A percentile compares a stretch with the other conserved stretches of the same genome.
Conservation (phyloP, 2,329 filamentous ascomycete species). For the Aspergillus amoenus region DNA sequence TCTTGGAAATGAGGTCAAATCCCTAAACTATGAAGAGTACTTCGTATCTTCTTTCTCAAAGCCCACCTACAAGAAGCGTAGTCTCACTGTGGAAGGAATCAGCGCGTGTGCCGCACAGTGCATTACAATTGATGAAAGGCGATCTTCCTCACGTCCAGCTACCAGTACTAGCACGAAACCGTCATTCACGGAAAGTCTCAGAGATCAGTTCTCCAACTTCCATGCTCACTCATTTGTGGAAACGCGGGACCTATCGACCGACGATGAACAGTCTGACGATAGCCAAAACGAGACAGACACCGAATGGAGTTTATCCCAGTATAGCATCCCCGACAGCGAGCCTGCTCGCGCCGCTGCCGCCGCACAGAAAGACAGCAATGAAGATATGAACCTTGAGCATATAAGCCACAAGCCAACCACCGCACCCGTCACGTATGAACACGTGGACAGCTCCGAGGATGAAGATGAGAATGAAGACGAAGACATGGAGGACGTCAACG, state of each 20-base stretch:
- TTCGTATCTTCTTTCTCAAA: conserved; percentile 34
- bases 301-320: background rate
- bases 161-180: background rate
- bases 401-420: background rate
- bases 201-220: conserved; percentile 24
- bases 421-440: too few relatives aligned
- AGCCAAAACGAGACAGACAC: background rate
- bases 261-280: conserved; percentile 9
- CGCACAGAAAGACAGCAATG: background rate
- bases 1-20: conserved; percentile 23
- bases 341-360: background rate
- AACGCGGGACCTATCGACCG: conserved; percentile 1
- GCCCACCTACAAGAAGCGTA: conserved; percentile 38
- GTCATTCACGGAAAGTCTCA: conserved; percentile 29
- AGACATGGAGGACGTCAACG: conserved; percentile 17
- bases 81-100: conserved; percentile 33
- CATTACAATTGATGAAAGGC: conserved; percentile 4
- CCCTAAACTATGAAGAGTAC: conserved; percentile 39
- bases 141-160: background rate
- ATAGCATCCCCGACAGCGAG: conserved; percentile 12
- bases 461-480: conserved; percentile 1
- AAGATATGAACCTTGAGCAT: background rate
- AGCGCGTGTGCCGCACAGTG: conserved; percentile 29
- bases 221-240: conserved; percentile 23
- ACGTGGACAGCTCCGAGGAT: background rate